phyloP scores from a whole-genome alignment of 139 green algal species.

The Pleodorina starrii region DNA sequence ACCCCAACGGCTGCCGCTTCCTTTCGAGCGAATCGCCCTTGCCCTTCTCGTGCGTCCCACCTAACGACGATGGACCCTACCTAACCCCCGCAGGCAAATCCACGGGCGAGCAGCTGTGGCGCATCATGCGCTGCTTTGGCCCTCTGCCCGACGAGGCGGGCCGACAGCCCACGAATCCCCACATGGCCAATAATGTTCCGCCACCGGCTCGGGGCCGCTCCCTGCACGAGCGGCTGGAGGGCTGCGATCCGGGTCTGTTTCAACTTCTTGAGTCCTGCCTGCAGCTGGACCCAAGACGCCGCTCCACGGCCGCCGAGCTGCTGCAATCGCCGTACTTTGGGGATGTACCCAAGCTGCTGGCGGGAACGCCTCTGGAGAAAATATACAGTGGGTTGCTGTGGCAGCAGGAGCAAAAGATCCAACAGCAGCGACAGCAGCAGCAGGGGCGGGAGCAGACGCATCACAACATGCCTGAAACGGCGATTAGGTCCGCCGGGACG shows the following conservation, averaged over 20 bases:
- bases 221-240: background rate
- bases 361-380: background rate
- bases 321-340: constrained; percentile 24
- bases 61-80: too few species aligned
- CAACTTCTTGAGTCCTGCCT: constrained; percentile 32
- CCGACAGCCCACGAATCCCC: constrained; percentile 54
- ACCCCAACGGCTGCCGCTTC: too few species aligned
- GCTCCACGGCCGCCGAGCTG: constrained; percentile 19
- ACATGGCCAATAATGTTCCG: too few species aligned
- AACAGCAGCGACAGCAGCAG: background rate
- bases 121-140: constrained; percentile 72
- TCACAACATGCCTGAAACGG: too few species aligned
- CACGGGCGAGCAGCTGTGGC: constrained; percentile 84
- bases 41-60: too few species aligned
- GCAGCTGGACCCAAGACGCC: background rate
- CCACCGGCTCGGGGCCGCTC: background rate
- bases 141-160: constrained; percentile 51
- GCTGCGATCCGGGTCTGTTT: background rate
- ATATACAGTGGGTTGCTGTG: background rate
- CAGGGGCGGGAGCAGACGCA: too few species aligned
- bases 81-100: background rate
- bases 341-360: background rate
- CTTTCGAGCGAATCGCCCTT: too few species aligned
- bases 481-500: too few species aligned
- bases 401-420: too few species aligned